Evolutionary conservation across 208 protist species (phyloP).

Genomic region (Borovskyia barvae): DNA sequence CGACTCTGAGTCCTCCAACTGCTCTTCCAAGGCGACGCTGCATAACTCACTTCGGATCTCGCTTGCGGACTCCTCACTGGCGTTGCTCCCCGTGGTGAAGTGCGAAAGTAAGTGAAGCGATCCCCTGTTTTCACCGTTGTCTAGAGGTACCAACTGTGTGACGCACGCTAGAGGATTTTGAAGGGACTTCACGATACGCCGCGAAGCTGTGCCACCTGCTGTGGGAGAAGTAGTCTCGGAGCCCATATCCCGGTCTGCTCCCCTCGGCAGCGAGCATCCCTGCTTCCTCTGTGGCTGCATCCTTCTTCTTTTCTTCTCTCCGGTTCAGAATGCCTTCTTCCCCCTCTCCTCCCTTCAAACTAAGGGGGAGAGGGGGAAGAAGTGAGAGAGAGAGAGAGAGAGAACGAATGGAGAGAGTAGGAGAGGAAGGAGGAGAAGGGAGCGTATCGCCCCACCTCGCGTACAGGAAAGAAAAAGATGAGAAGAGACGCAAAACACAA

Average conservation of each 20-base stretch:
- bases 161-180: slow-evolving; percentile 37
- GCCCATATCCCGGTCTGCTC: slow-evolving; percentile 1
- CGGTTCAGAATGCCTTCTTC: neutral
- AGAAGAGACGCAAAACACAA: neutral
- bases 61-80: slow-evolving; percentile 53
- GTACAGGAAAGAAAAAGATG: neutral
- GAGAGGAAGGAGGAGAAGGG: neutral
- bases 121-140: slow-evolving; percentile 22
- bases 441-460: too few species aligned
- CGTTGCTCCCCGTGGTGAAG: slow-evolving; percentile 35
- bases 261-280: neutral
- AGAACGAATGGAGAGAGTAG: neutral
- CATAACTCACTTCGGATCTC: slow-evolving; percentile 58
- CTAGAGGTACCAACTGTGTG: slow-evolving; percentile 66
- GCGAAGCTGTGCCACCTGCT: slow-evolving; percentile 23
- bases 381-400: slow-evolving; percentile 3
- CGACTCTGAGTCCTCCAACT: slow-evolving; percentile 29
- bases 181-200: slow-evolving; percentile 58
- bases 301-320: too few species aligned
- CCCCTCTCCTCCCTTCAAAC: neutral
- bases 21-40: slow-evolving; percentile 37
- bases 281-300: slow-evolving; percentile 1
- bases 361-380: slow-evolving; percentile 3
- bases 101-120: slow-evolving; percentile 30
- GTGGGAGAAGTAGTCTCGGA: slow-evolving; percentile 3